Conservation (phyloP, 176 grass and related monocot genomes). For the Poa annua region DNA sequence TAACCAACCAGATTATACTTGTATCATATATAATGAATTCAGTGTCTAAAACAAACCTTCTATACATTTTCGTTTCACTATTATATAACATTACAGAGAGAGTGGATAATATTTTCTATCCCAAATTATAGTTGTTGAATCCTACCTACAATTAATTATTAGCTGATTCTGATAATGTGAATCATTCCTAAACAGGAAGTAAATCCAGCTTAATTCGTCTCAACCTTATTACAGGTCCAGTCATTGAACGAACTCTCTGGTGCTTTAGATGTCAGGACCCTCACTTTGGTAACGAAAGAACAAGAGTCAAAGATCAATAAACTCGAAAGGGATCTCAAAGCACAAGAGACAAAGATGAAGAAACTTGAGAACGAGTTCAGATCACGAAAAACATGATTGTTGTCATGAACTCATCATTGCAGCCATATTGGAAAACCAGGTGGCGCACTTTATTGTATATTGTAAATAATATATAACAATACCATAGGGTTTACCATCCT, state of each 20-base stretch:
- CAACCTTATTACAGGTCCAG: slow-evolving; percentile 61
- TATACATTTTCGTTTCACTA: background rate
- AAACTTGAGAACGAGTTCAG: slow-evolving; percentile 67
- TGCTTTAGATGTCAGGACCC: slow-evolving; percentile 69
- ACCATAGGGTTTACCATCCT: slow-evolving; percentile 31
- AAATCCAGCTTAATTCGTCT: slow-evolving; percentile 35
- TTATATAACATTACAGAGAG: background rate
- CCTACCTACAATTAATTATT: slow-evolving; percentile 9
- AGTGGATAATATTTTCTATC: slow-evolving; percentile 12
- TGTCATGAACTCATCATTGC: slow-evolving; percentile 17
- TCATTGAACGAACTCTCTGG: slow-evolving; percentile 68
- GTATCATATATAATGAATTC: background rate
- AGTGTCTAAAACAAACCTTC: background rate
- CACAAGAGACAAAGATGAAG: slow-evolving; percentile 70
- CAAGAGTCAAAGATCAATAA: slow-evolving; percentile 82
- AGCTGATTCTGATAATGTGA: slow-evolving; percentile 12
- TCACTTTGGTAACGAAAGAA: slow-evolving; percentile 67
- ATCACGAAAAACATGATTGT: slow-evolving; percentile 45
- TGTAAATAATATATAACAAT: slow-evolving; percentile 47
- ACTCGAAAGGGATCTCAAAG: slow-evolving; percentile 60
- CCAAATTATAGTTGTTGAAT: slow-evolving; percentile 23
- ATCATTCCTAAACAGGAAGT: slow-evolving; percentile 18
- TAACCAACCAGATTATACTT: background rate
- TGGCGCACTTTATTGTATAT: slow-evolving; percentile 36
- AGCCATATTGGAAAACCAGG: slow-evolving; percentile 30